A percentile compares a stretch with the other conserved stretches of the same genome.
phyloP scores from a whole-genome alignment of 768 basidiomycete species.

The Termitomyces sp. region DNA sequence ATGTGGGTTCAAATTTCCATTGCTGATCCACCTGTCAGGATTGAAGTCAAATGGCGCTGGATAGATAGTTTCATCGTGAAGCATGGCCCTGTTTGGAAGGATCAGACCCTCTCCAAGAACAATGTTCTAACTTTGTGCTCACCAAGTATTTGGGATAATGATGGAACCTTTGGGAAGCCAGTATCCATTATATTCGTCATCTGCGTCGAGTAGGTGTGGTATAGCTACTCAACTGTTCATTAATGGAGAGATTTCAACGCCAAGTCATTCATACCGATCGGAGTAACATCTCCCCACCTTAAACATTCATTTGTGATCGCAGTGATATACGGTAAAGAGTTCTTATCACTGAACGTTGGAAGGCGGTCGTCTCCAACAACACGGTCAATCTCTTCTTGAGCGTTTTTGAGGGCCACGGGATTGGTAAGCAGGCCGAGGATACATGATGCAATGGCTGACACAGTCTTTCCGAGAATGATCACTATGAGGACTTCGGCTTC shows the following conservation, averaged over 20 bases:
- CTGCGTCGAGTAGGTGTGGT: constrained; percentile 23
- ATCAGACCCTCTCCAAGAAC: background rate
- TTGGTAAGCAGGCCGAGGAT: constrained; percentile 25
- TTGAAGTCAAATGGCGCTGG: constrained; percentile 25
- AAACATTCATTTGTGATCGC: constrained; percentile 28
- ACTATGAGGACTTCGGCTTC: background rate
- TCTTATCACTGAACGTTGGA: constrained; percentile 24
- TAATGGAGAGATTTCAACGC: background rate
- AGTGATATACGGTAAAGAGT: constrained; percentile 25
- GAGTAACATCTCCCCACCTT: constrained; percentile 21
- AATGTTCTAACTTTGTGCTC: background rate
- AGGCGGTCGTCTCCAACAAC: constrained; percentile 22
- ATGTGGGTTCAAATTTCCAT: constrained; percentile 13
- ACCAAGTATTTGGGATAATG: background rate
- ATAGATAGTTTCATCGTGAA: constrained; percentile 25
- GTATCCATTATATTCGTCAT: constrained; percentile 30
- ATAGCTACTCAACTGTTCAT: constrained; percentile 16
- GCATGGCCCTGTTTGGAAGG: constrained; percentile 28
- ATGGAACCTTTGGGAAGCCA: background rate
- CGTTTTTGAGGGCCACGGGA: constrained; percentile 22
- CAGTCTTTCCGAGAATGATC: constrained; percentile 17
- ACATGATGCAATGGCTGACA: constrained; percentile 16
- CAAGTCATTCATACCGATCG: constrained; percentile 16
- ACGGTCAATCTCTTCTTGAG: constrained; percentile 26
- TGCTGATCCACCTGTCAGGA: constrained; percentile 31